A percentile compares a stretch with the other conserved stretches of the same genome.
phyloP scores from a whole-genome alignment of 2,329 filamentous ascomycete species.

The Alternaria brassicicola region DNA sequence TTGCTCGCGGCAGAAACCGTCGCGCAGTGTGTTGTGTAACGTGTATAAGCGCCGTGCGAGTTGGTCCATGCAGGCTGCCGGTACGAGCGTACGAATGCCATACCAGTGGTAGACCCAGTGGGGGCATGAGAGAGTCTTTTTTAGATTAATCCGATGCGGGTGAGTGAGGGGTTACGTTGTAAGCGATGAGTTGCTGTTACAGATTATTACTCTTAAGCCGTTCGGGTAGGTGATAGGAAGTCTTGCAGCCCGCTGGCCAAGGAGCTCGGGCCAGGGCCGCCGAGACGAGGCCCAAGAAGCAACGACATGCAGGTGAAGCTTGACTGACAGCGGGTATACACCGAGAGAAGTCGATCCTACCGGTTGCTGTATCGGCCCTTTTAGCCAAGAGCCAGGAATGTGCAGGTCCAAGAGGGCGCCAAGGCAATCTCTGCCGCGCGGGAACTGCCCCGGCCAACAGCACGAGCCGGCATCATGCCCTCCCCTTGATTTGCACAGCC shows the following conservation, averaged over 20 bases:
- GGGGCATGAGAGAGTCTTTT: not conserved
- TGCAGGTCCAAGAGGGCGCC: not conserved
- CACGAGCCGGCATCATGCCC: not conserved
- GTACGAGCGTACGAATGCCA: constrained; percentile 1
- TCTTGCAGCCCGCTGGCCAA: not conserved
- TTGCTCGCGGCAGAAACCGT: constrained; percentile 11
- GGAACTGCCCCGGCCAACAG: not conserved
- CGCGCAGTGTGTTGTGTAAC: constrained; percentile 10
- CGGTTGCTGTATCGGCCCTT: constrained; percentile 1
- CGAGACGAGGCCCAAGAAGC: constrained; percentile 13
- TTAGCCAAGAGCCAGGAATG: not conserved
- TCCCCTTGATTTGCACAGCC: not conserved
- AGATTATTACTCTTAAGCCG: not conserved
- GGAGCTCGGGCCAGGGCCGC: not conserved
- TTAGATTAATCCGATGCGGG: constrained; percentile 11
- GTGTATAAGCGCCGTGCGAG: constrained; percentile 14
- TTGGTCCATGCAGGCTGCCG: constrained; percentile 10
- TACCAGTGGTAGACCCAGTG: constrained; percentile 7
- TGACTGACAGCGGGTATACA: constrained; percentile 3
- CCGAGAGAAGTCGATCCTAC: not conserved
- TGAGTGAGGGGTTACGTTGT: constrained; percentile 11
- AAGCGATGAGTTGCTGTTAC: constrained; percentile 12
- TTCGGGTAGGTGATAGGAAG: constrained; percentile 5
- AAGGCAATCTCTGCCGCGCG: not conserved
- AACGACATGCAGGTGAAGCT: constrained; percentile 10